Conservation (phyloP, 1,284 basidiomycete genomes). For the Leccinum subfulvum region DNA sequence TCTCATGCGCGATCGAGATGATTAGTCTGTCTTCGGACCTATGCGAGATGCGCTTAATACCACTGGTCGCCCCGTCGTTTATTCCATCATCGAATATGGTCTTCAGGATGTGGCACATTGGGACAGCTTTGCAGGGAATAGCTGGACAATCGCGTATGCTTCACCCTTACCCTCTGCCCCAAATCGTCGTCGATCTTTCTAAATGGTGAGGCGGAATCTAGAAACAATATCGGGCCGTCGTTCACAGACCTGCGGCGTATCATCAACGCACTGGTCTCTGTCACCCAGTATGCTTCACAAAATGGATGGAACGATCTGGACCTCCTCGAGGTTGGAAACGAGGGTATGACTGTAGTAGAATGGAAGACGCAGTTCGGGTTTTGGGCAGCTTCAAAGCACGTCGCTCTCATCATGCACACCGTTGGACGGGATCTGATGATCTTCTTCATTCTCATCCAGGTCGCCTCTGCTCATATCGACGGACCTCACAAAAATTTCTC, state of each 20-base stretch:
- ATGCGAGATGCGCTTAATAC: slow-evolving; percentile 22
- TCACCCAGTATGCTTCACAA: slow-evolving; percentile 39
- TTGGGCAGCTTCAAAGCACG: slow-evolving; percentile 32
- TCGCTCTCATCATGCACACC: neutral
- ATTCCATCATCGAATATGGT: slow-evolving; percentile 56
- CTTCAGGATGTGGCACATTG: slow-evolving; percentile 43
- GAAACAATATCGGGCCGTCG: slow-evolving; percentile 49
- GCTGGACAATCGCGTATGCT: slow-evolving; percentile 44
- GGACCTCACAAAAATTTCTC: too few species aligned
- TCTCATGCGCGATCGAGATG: neutral
- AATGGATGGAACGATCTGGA: slow-evolving; percentile 50
- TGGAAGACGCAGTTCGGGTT: slow-evolving; percentile 51
- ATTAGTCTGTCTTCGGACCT: neutral
- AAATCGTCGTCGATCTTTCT: neutral
- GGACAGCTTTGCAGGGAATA: slow-evolving; percentile 27
- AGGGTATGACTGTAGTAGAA: slow-evolving; percentile 40
- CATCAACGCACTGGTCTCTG: slow-evolving; percentile 49
- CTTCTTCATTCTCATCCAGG: too few species aligned
- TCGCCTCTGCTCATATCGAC: too few species aligned
- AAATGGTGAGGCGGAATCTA: slow-evolving; percentile 15
- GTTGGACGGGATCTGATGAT: neutral
- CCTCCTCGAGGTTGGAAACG: slow-evolving; percentile 48
- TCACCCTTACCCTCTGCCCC: neutral
- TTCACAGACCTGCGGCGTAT: slow-evolving; percentile 49
- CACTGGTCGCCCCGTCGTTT: slow-evolving; percentile 49